A percentile compares a stretch with the other conserved stretches of the same genome.
Evolutionary conservation across 176 grass and related monocot genomes (phyloP).

Genomic region (Oryza longistaminata): DNA sequence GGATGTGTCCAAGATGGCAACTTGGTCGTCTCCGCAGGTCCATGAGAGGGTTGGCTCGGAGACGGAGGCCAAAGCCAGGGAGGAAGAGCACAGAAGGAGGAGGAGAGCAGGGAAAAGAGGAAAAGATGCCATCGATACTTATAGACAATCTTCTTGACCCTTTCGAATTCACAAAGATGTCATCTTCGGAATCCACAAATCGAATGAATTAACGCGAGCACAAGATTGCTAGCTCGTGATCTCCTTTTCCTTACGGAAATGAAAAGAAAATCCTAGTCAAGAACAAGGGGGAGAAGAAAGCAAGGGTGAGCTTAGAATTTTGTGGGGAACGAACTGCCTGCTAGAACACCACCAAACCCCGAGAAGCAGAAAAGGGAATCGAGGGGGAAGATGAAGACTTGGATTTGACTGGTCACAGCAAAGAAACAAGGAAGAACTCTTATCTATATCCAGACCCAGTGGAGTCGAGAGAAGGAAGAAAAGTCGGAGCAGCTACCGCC

Average conservation of each 20-base stretch:
- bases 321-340: no score
- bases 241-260: background rate
- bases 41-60: slow-evolving; percentile 33
- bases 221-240: background rate
- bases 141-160: background rate
- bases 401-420: no score
- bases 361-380: no score
- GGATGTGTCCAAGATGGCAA: slow-evolving; percentile 44
- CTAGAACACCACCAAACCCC: no score
- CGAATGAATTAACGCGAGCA: background rate
- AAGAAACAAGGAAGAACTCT: no score
- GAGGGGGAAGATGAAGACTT: no score
- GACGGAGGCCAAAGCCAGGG: slow-evolving; percentile 35
- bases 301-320: no score
- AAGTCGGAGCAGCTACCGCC: no score
- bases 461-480: no score
- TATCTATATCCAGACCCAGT: no score
- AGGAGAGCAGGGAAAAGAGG: slow-evolving; percentile 41
- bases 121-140: slow-evolving; percentile 32
- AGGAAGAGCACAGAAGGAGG: slow-evolving; percentile 39
- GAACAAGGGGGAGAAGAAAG: background rate
- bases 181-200: background rate
- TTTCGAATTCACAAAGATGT: slow-evolving; percentile 24
- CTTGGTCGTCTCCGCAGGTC: slow-evolving; percentile 65
- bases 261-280: background rate